Base-by-base conservation (phyloP, 768 basidiomycete species). In the Psilocybe tampanensis region DNA sequence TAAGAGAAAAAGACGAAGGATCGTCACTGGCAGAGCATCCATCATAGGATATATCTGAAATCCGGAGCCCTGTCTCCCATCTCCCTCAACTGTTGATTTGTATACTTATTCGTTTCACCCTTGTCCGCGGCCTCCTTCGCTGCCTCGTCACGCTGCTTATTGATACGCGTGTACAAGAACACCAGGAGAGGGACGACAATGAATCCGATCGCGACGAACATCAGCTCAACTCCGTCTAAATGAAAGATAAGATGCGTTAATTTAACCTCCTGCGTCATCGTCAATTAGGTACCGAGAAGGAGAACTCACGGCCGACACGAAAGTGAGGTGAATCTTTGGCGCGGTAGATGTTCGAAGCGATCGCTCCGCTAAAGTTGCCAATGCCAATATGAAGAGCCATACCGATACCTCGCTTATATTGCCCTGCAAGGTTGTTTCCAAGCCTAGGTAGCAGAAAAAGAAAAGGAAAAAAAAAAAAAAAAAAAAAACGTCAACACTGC, bases 341-440 rank as follows among this genome's bases (percentile, higher is more conserved):
- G 13, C 86, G 77, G 65, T 83, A 90, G 7, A 90, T 81, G 60
- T 85, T 88, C 7, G 79, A 76, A 2, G 86, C 82, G 51, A 89
- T 83, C 0, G 83, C 84, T 1, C 86, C 88, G 23, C 80, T 72
- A 58, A 89, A 82, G 63, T 88, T 87, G 0, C 86, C 87, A 18
- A 88, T 76, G 7, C 85, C 84, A 23, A 88, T 84, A n/a, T 89
- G 84, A 22, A 89, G 51, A 0, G 86, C 86, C 80, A 90, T 83
- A 2, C 84, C 86, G 11, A 86, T 73, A 1, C 76, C 88, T 3
- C 88, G 86, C 66, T 89, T 90, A 66, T 86, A 89, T 57, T 87
- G 85, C 0, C 88, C 88, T 0, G 80, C 71, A 11, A 88, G 74
- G 60, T 90, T 88, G 62, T 86, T 87, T 21, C 83, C 83, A 5